Conservation (phyloP, 768 basidiomycete genomes). For the Rhodotorula toruloides region DNA sequence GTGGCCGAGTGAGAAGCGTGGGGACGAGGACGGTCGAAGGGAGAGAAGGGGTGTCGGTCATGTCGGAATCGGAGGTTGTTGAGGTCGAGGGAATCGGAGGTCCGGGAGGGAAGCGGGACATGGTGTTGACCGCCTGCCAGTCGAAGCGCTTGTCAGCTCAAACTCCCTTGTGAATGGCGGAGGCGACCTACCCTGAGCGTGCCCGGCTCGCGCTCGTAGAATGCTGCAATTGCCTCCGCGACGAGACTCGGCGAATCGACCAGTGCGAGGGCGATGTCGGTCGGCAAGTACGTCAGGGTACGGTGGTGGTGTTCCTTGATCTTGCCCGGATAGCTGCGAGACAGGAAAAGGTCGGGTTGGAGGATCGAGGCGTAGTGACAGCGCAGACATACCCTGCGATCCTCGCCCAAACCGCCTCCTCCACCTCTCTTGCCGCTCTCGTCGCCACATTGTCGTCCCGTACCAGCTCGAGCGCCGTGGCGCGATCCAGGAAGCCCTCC, state of each 20-base stretch:
- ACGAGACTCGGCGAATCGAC: slow-evolving; percentile 61
- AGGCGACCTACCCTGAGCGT: slow-evolving; percentile 56
- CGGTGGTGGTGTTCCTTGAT: slow-evolving; percentile 60
- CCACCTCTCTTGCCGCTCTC: slow-evolving; percentile 58
- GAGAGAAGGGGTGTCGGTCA: slow-evolving; percentile 35
- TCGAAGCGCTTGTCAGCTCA: no score
- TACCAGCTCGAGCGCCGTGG: slow-evolving; percentile 63
- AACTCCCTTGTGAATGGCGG: background rate
- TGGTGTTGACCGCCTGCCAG: slow-evolving; percentile 73
- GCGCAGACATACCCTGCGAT: slow-evolving; percentile 57
- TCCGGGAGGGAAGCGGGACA: slow-evolving; percentile 81
- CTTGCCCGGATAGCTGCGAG: slow-evolving; percentile 28
- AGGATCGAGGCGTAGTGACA: no score
- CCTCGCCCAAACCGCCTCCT: slow-evolving; percentile 64
- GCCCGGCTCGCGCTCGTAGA: slow-evolving; percentile 89
- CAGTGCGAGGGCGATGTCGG: slow-evolving; percentile 71
- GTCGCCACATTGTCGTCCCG: slow-evolving; percentile 58
- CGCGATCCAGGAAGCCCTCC: slow-evolving; percentile 49
- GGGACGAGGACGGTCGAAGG: slow-evolving; percentile 53
- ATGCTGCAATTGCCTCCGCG: slow-evolving; percentile 81
- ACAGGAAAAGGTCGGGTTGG: no score
- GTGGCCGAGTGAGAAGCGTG: slow-evolving; percentile 76
- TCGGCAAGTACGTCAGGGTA: slow-evolving; percentile 72
- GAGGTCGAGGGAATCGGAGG: slow-evolving; percentile 49
- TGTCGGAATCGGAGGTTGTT: slow-evolving; percentile 49